Conservation (phyloP, 768 basidiomycete genomes). For the Mycena filopes region DNA sequence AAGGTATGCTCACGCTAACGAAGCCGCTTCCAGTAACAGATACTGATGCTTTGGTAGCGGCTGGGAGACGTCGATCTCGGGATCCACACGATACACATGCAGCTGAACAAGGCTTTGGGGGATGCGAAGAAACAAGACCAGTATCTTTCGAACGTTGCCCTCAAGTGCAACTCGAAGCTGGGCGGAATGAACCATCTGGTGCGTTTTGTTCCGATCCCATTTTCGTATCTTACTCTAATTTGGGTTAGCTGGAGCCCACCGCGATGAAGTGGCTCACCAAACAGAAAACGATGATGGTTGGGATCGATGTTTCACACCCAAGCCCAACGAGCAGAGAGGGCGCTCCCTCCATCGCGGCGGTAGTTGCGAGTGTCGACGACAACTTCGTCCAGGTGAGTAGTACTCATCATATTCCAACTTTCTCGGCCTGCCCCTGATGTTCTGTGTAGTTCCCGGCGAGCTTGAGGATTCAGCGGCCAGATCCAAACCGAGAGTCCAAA, state of each 20-base stretch:
- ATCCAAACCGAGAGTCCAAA: slow-evolving; percentile 38
- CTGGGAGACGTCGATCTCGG: slow-evolving; percentile 81
- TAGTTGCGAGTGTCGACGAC: slow-evolving; percentile 80
- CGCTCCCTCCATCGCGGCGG: slow-evolving; percentile 85
- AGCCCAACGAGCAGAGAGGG: slow-evolving; percentile 73
- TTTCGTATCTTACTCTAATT: slow-evolving; percentile 14
- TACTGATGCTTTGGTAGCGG: slow-evolving; percentile 46
- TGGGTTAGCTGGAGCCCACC: slow-evolving; percentile 58
- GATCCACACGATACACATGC: slow-evolving; percentile 80
- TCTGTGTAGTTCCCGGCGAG: slow-evolving; percentile 75
- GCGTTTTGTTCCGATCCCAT: slow-evolving; percentile 21
- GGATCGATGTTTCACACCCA: slow-evolving; percentile 88
- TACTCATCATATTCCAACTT: too few species aligned
- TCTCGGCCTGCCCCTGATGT: neutral
- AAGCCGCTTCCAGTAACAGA: neutral
- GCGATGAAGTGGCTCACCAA: slow-evolving; percentile 74
- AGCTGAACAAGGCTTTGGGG: slow-evolving; percentile 66
- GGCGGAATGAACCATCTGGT: slow-evolving; percentile 82
- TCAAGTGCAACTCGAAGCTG: slow-evolving; percentile 87
- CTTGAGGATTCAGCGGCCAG: slow-evolving; percentile 66
- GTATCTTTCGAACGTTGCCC: slow-evolving; percentile 75
- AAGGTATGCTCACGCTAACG: slow-evolving; percentile 57
- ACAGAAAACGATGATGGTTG: slow-evolving; percentile 83
- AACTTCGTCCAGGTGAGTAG: slow-evolving; percentile 66
- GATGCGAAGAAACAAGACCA: slow-evolving; percentile 73